Conservation (phyloP, 306 rosid genomes). For the Lathyrus tuberosus region DNA sequence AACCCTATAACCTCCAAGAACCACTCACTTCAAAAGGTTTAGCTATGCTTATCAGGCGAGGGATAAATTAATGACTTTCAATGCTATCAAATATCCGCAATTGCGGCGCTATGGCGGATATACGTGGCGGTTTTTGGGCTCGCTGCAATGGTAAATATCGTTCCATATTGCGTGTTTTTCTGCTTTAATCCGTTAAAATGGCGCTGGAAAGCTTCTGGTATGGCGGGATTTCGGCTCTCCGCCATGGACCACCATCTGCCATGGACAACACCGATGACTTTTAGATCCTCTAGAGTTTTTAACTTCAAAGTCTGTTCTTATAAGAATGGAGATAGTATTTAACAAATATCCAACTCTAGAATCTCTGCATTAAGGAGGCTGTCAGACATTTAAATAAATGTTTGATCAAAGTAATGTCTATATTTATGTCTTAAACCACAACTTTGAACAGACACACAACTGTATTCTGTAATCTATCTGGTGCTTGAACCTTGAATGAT, state of each 20-base stretch:
- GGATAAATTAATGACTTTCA: not conserved
- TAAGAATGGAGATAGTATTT: not conserved
- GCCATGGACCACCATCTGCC: too few species aligned
- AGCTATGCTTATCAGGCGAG: not conserved
- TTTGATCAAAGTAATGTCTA: not conserved
- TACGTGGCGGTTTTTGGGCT: too few species aligned
- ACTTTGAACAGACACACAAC: not conserved
- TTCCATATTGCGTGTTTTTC: too few species aligned
- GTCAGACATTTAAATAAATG: not conserved
- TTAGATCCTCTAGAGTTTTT: not conserved
- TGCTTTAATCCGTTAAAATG: too few species aligned
- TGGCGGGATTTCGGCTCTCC: too few species aligned
- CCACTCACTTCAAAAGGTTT: not conserved
- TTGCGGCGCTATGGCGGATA: too few species aligned
- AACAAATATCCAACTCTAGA: not conserved
- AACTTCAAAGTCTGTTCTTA: not conserved
- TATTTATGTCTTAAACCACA: not conserved
- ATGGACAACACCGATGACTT: not conserved
- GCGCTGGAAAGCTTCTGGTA: too few species aligned
- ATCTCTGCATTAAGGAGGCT: not conserved
- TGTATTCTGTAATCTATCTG: not conserved
- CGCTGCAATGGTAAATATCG: too few species aligned
- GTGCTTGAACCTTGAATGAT: conserved; percentile 16
- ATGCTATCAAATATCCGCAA: too few species aligned
- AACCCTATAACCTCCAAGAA: not conserved